These are phyloP conservation scores for Pichia sp. DNA, from an alignment of 1,139 yeast species.

Conservation along the genomic window DNA sequence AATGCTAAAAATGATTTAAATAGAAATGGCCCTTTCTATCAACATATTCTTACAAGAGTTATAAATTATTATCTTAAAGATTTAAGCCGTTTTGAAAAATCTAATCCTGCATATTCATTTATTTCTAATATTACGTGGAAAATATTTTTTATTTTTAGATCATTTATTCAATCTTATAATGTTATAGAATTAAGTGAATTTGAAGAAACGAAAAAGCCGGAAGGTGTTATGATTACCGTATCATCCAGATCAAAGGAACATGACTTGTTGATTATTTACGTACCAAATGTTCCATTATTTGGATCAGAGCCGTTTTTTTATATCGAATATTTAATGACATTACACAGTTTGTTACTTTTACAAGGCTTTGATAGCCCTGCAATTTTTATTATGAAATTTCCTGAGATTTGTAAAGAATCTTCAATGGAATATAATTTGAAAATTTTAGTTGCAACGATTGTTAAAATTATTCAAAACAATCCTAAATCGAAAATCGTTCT, in stretches of 20 bases:
- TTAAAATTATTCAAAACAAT: conserved; percentile 18
- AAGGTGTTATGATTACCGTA: conserved; percentile 31
- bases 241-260: conserved; percentile 25
- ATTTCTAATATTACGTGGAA: conserved; percentile 27
- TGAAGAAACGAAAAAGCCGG: conserved; percentile 10
- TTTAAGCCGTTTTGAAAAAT: conserved; percentile 11
- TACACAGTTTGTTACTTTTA: conserved; percentile 33
- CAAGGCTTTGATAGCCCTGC: conserved; percentile 42
- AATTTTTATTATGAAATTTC: conserved; percentile 33
- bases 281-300: conserved; percentile 29
- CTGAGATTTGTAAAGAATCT: conserved; percentile 22
- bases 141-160: conserved; percentile 23
- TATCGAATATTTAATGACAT: conserved; percentile 33
- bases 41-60: conserved; percentile 19
- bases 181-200: conserved; percentile 26
- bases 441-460: conserved; percentile 30
- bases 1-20: conserved; percentile 19
- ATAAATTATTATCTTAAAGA: conserved; percentile 19
- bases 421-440: conserved; percentile 27
- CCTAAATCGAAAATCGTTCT: conserved; percentile 29
- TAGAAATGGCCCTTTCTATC: conserved; percentile 24
- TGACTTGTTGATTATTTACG: conserved; percentile 33
- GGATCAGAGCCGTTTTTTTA: conserved; percentile 33
- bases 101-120: conserved; percentile 22
- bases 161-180: conserved; percentile 26